Base-by-base conservation (phyloP, 2,329 filamentous ascomycete genomes). In the Ilyonectria destructans region DNA sequence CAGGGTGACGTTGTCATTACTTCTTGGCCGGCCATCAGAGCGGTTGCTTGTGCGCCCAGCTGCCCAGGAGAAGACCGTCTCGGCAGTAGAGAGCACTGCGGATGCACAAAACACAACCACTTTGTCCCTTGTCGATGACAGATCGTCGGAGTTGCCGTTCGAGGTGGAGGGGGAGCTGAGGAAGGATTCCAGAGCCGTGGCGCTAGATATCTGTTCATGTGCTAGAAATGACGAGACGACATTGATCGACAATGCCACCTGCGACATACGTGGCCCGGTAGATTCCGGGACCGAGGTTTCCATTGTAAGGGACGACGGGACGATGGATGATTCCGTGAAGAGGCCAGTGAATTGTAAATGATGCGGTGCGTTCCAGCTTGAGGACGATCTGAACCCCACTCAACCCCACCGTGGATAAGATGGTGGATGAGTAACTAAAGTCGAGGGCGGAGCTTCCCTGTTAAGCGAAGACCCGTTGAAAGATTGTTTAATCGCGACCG, bases 91-190 rank as follows among this genome's bases (percentile, higher is more conserved):
- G 10, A 74, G 49, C 3, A 74, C 70, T 7, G 73, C 69, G 1
- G 73, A 74, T 7, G 65, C 67, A 23, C 72, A 74, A 2, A 74
- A 48, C 7, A 71, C 72, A 17, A 74, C 62, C 12, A 71, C 67
- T 2, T 17, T 52, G 33, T 26, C 19, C 1, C 17, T 46, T 21
- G 19, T 8, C 6, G 31, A 23, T 23, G 40, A 35, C 13, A 23
- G 5, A 21, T 56, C 12, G 6, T 19, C 23, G 6, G 58, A 51
- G 23, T 7, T 17, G 17, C 12, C 17, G 13, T 5, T 37, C 7
- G 12, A 15, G 2, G 23, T 8, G 8, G 21, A 33, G n/a, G 21
- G 54, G 37, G 19, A 31, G 35, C 46, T 62, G 63, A 29, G 66
- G 52, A 26, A 54, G 13, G 29, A n/a, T 23, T 52, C 48, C 17